Evolutionary conservation across 2,329 filamentous ascomycete species (phyloP), one percentile per base, ranked within the genome.

Genomic region (Microsporum audouinii): DNA sequence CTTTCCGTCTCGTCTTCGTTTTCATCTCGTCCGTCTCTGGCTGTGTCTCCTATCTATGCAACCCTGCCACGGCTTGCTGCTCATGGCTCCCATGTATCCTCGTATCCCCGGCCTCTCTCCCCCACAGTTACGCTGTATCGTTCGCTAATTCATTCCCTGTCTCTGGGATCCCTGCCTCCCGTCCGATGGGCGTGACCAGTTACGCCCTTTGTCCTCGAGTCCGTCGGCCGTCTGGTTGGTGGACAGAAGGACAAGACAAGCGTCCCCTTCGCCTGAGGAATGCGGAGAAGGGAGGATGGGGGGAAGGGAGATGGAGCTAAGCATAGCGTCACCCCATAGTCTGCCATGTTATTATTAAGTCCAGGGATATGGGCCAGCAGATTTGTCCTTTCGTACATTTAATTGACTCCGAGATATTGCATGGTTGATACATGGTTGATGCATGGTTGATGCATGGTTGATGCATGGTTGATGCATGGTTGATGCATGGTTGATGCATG

Each of bases 101-200:
- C 49, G 49, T 55, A 55, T 55, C 49, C 49, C 49, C 49, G 49
- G 49, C 31, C 29, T 17, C 27, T 8, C 14, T 36, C n/a, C 49
- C 49, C 49, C 49, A 55, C 49, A 55, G 27, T 31, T 34, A 53
- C 47, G 29, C 47, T 34, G 47, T 12, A 12, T 34, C 47, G 47
- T 38, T 55, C 49, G 49, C 49, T 55, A 36, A 55, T 55, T 55
- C 49, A 34, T 55, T 6, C 49, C 49, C 49, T 31, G 49, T 55
- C 23, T 55, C 33, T n/a, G 31, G 31, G 31, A 55, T 23, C 49
- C 49, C 36, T 55, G 49, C 49, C 31, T 55, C 49, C 49, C 49
- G 49, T 55, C 49, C 33, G 23, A 17, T 6, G 31, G 12, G 49
- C 49, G 49, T 55, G 49, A 55, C 49, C 49, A n/a, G 12, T 34